Percentiles rank a stretch among this genome's conserved stretches.
Conservation (phyloP, 202 grass and related monocot species). For the Setaria viridis region DNA sequence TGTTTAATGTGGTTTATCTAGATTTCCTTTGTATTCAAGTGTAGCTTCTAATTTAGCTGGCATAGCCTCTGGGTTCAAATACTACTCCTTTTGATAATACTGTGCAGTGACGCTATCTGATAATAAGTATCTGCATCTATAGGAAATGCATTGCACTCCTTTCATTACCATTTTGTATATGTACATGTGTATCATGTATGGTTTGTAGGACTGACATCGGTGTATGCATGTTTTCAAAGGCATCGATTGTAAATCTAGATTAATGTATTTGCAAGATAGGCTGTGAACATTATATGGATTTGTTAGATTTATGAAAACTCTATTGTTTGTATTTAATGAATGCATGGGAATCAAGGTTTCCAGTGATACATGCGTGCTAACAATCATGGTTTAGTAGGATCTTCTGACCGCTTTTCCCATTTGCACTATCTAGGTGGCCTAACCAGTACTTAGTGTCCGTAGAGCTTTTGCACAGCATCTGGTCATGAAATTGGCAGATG, state of each 20-base stretch:
- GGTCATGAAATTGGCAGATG: background rate
- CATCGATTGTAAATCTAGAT: background rate
- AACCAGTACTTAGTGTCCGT: no score
- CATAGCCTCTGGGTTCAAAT: no score
- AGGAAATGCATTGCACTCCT: background rate
- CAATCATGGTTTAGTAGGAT: no score
- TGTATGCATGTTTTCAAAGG: conserved; percentile 23
- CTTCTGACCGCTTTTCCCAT: no score
- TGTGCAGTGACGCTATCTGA: background rate
- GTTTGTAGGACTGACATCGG: background rate
- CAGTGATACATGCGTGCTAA: background rate
- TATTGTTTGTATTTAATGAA: conserved; percentile 4
- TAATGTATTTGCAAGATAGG: conserved; percentile 15
- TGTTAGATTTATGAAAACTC: background rate
- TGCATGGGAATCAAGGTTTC: background rate
- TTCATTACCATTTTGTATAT: background rate
- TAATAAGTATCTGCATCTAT: conserved; percentile 18
- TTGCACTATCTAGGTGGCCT: no score
- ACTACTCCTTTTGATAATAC: background rate
- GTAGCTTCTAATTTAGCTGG: conserved; percentile 8
- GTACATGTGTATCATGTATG: background rate
- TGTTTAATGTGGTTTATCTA: conserved; percentile 3
- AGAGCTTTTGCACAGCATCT: no score
- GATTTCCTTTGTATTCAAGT: conserved; percentile 27
- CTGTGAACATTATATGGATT: conserved; percentile 15